Evolutionary conservation across 106 monocot species (phyloP).

Genomic region (Narthecium ossifragum): DNA sequence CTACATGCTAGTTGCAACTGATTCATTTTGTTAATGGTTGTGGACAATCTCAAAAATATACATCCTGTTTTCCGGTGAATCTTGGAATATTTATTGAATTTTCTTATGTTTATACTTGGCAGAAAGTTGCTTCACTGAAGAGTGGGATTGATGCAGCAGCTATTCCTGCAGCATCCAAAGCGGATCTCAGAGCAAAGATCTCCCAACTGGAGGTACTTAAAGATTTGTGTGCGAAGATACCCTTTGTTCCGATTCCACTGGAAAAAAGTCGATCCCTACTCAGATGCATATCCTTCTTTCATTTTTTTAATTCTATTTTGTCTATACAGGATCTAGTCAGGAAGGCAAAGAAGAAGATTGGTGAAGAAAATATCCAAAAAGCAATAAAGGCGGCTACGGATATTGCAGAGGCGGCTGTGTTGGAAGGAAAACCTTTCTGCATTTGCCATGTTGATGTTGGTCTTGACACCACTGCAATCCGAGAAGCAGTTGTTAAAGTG

Average conservation of each 20-base stretch:
- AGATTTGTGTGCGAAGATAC: too few relatives aligned
- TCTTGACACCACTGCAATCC: conserved; percentile 71
- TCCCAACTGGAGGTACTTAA: conserved; percentile 60
- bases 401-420: conserved; percentile 59
- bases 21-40: too few relatives aligned
- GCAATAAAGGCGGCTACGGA: conserved; percentile 54
- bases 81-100: too few relatives aligned
- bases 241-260: too few relatives aligned
- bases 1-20: too few relatives aligned
- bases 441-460: conserved; percentile 66
- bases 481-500: conserved; percentile 83
- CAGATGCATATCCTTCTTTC: too few relatives aligned
- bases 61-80: too few relatives aligned
- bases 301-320: background rate
- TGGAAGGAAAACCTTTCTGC: conserved; percentile 78
- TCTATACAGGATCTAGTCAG: conserved; percentile 69
- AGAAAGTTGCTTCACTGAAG: conserved; percentile 86
- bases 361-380: conserved; percentile 76
- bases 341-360: conserved; percentile 63
- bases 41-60: too few relatives aligned
- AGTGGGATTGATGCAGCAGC: conserved; percentile 63
- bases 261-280: too few relatives aligned
- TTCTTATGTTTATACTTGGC: too few relatives aligned
- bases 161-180: conserved; percentile 78
- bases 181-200: conserved; percentile 58